Conservation (phyloP, 2,329 filamentous ascomycete genomes). For the Clarireedia sp. region DNA sequence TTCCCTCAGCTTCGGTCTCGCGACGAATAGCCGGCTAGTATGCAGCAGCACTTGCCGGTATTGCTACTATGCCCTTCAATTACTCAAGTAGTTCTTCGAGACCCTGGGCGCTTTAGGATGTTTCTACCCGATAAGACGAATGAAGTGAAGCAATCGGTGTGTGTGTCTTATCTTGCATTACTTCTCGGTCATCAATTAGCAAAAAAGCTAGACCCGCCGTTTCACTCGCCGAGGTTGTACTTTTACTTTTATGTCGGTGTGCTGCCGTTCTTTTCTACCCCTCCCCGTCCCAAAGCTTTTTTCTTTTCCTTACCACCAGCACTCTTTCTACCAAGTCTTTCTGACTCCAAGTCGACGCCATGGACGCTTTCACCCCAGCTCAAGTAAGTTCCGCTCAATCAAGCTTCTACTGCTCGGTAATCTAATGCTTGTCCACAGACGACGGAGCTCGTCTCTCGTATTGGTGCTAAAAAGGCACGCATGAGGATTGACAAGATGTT, state of each 20-base stretch:
- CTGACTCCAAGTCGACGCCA: slow-evolving; percentile 4
- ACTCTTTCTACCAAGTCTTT: background rate
- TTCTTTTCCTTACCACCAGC: background rate
- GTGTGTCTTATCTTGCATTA: background rate
- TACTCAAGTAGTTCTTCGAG: background rate
- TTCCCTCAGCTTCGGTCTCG: background rate
- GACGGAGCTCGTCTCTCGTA: slow-evolving; percentile 41
- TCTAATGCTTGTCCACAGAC: slow-evolving; percentile 30
- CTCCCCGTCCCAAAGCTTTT: background rate
- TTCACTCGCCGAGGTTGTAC: too few relatives aligned
- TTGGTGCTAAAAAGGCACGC: slow-evolving; percentile 43
- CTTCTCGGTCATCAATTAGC: background rate
- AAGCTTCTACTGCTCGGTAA: background rate
- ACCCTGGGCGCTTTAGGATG: background rate
- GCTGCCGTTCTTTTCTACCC: background rate
- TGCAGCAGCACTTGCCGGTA: background rate
- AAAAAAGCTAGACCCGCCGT: background rate
- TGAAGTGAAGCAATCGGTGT: background rate
- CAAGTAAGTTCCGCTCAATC: slow-evolving; percentile 14
- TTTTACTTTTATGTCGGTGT: background rate
- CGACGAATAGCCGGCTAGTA: background rate
- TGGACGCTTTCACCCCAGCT: slow-evolving; percentile 37
- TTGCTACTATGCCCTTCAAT: background rate
- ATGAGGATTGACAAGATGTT: slow-evolving; percentile 47
- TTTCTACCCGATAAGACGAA: background rate